Evolutionary conservation across 23 red algal species (phyloP), one percentile per base, ranked within the genome.

Genomic region (Gracilaria domingensis): DNA sequence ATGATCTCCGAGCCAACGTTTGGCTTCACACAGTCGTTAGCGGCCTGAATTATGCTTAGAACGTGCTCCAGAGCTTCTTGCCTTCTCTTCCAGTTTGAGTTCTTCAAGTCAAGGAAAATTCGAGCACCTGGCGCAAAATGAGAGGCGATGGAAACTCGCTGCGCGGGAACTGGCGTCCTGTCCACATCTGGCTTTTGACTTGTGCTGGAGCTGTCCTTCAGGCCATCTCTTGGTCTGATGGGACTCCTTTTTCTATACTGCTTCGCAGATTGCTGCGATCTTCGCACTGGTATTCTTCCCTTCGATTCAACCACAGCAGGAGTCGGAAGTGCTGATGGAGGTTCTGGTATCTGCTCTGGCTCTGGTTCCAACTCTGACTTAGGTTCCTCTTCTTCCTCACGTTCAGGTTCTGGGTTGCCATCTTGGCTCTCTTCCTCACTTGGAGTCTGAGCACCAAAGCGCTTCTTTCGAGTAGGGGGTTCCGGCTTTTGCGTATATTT

Each of bases 1-100:
- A 96, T 72, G 64, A 96, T 87, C 36, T 82, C 83, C 23, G 39
- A 65, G 28, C 88, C 81, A 8, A 95, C 44, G 79, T 95, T 85
- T 38, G 93, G 85, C 82, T 88, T 91, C 20, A 95, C 54, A 59
- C 69, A 84, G 24, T 75, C 67, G 29, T 84, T 76, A 37, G 84
- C 87, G 30, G 11, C 45, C n/a, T 42, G 88, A 74, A 91, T 64
- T 20, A 88, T 69, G 28, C 76, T 83, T 30, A 87, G 60, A 28
- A 91, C 40, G 18, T 60, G 53, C 29, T 51, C 85, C 8, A 96
- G 50, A 12, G 95, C 95, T 26, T 96, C 87, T 67, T 96, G 95
- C 36, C 95, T 66, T 61, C 77, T 83, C 79, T 91, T 96, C 95
- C 95, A 96, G 64, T 96, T 84, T 23, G 89, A 83, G 55, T 84